Conservation (phyloP, 805 yeast genomes). For the Groenewaldozyma tartarivorans region DNA sequence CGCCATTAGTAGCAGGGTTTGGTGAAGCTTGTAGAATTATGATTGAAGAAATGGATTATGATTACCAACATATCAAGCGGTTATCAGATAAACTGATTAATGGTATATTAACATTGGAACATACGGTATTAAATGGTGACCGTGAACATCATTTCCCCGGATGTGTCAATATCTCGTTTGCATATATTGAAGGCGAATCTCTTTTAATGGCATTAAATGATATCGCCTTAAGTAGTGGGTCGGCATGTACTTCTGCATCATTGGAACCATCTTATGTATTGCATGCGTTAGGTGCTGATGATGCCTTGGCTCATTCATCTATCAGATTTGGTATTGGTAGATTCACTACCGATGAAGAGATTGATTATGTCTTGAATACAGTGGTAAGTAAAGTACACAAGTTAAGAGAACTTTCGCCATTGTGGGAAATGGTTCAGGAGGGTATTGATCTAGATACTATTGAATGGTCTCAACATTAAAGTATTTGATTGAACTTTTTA, state of each 20-base stretch:
- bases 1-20: slow-evolving; percentile 91
- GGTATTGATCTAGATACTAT: slow-evolving; percentile 91
- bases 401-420: slow-evolving; percentile 84
- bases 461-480: slow-evolving; percentile 94
- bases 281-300: slow-evolving; percentile 96
- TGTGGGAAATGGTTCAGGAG: slow-evolving; percentile 99
- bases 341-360: slow-evolving; percentile 92
- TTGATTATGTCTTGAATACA: slow-evolving; percentile 87
- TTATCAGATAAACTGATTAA: slow-evolving; percentile 65
- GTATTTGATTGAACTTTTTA: not conserved
- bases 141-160: slow-evolving; percentile 69
- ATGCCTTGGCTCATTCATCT: slow-evolving; percentile 96
- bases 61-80: slow-evolving; percentile 55
- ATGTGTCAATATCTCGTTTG: slow-evolving; percentile 93
- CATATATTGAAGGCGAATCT: slow-evolving; percentile 97
- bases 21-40: slow-evolving; percentile 95
- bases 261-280: slow-evolving; percentile 95
- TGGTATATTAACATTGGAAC: slow-evolving; percentile 72
- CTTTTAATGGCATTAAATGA: slow-evolving; percentile 95
- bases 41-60: slow-evolving; percentile 62
- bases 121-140: slow-evolving; percentile 86
- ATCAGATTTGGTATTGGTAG: slow-evolving; percentile 96
- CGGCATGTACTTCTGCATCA: slow-evolving; percentile 98
- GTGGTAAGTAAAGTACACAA: slow-evolving; percentile 83
- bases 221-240: slow-evolving; percentile 91